Base-by-base conservation (phyloP, 2,329 filamentous ascomycete genomes). In the Westerdykella ornata region DNA sequence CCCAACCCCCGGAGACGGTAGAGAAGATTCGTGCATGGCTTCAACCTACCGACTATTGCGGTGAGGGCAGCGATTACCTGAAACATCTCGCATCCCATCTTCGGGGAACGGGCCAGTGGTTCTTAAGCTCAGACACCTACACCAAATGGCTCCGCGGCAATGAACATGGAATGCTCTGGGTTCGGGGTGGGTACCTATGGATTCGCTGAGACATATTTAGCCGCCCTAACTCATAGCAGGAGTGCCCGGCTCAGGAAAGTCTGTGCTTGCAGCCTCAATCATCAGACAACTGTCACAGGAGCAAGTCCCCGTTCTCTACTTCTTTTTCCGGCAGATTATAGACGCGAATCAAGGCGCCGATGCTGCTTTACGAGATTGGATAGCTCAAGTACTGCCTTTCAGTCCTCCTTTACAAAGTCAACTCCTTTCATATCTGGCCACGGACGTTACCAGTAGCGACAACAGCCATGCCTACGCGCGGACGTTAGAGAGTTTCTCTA, bases 291-390 rank as follows among this genome's bases (percentile, higher is more conserved):
- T 53, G n/a, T 12, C 30, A 5, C 11, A 43, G 16, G 26, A 38
- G 13, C 32, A 26, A 11, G 30, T 30, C 4, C 55, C 57, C 1
- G 59, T 68, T 2, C 39, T 68, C 1, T 67, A 53, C 46, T 68
- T 69, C 51, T 69, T 68, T 47, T 68, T 68, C 36, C 54, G 62
- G 6, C 53, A 66, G n/a, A 67, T 66, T 38, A 54, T 68, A 35
- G 47, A 52, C 30, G 49, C 53, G 8, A 68, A 67, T 39, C 51
- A 53, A 18, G 42, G 33, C 2, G 52, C 62, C 6, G 38, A 41
- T 20, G 49, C 46, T 26, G 41, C 63, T 3, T 32, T 66, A n/a
- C 53, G 53, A 17, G 66, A 68, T 43, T 67, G 52, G 47, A 38
- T 62, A 6, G 47, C 49, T 12, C 66, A 68, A 42, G 41, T 65